A percentile compares a stretch with the other conserved stretches of the same genome.
Evolutionary conservation across 306 rosid species (phyloP).

Genomic region (Castanopsis chinensis): DNA sequence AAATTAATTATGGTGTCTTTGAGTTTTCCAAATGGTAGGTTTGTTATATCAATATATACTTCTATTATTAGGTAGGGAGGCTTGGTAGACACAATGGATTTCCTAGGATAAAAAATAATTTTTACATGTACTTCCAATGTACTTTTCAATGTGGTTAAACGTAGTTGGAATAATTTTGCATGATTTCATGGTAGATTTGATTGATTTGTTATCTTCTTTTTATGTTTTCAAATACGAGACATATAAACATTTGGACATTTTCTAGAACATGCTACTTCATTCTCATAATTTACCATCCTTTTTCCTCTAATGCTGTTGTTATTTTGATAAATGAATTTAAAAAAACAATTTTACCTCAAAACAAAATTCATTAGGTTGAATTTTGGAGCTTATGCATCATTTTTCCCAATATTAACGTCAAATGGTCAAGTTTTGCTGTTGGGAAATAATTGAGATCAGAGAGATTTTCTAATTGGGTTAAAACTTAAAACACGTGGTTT

Average conservation of each 20-base stretch:
- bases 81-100: not conserved
- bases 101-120: not conserved
- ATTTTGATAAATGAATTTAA: too few relatives aligned
- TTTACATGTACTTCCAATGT: not conserved
- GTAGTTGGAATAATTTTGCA: not conserved
- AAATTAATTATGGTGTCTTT: slow-evolving; percentile 8
- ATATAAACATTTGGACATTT: not conserved
- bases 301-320: too few relatives aligned
- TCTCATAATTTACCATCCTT: too few relatives aligned
- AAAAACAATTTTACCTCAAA: too few relatives aligned
- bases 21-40: not conserved
- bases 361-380: too few relatives aligned
- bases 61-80: not conserved
- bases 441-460: not conserved
- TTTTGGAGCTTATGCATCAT: too few relatives aligned
- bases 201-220: not conserved
- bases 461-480: too few relatives aligned
- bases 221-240: not conserved
- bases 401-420: too few relatives aligned
- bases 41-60: not conserved
- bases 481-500: not conserved
- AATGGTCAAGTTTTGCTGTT: too few relatives aligned
- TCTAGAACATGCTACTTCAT: too few relatives aligned
- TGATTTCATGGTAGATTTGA: not conserved
- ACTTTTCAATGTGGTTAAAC: too few relatives aligned